Base-by-base conservation (phyloP, 2,329 filamentous ascomycete genomes). In the Calonectria pauciramosa region DNA sequence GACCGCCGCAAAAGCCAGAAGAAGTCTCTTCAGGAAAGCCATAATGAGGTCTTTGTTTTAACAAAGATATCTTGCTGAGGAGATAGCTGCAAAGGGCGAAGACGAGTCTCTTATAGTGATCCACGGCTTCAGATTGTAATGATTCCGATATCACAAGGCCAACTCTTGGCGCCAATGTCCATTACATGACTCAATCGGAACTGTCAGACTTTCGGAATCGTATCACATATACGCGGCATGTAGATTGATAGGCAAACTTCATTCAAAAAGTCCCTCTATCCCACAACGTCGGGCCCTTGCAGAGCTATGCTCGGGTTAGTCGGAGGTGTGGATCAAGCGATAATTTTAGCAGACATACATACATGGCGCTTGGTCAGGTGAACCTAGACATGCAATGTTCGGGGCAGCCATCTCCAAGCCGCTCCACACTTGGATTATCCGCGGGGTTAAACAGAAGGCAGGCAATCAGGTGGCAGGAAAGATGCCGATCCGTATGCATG, bases 301-400 rank as follows among this genome's bases (percentile, higher is more conserved):
- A 60, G 34, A 28, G 4, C 34, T 41, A 26, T 26, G 8, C n/a
- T 60, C 34, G 20, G 16, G 56, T 41, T 23, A 38, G 34, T 60
- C 14, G 56, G 56, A 36, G 56, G 56, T 60, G 56, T 60, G 56
- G 56, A 60, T 26, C 56, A 26, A 36, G 30, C 20, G 56, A 60
- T 60, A 60, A 60, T 38, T 26, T 38, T 32, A 60, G 56, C 36
- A 36, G 34, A 47, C 20, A 23, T 26, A 41, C n/a, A 18, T 3
- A 4, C 56, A 60, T 41, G 10, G n/a, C 34, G 11, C 32, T 38
- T n/a, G 32, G n/a, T 26, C n/a, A 41, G n/a, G 8, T 41, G 32
- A 26, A 60, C 56, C 34, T 26, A 14, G 56, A 60, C n/a, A 60
- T 60, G 56, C 32, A 60, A 60, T 60, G 56, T 60, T 41, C 34